A percentile compares a stretch with the other conserved stretches of the same genome.
Conservation (phyloP, 306 rosid species). For the Macrotyloma uniflorum region DNA sequence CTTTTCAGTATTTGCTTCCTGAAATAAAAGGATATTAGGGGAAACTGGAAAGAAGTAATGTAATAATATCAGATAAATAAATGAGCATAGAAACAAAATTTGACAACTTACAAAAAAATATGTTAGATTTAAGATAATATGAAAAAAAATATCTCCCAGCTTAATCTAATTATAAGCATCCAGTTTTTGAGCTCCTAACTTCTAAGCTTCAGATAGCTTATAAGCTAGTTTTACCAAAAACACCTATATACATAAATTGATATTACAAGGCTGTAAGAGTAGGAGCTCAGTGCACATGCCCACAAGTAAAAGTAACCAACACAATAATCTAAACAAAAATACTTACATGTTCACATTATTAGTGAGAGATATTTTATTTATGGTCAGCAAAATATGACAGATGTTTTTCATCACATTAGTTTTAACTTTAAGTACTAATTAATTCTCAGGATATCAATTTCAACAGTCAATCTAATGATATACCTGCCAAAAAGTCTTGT, state of each 20-base stretch:
- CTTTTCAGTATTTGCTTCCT: constrained; percentile 89
- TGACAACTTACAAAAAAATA: background rate
- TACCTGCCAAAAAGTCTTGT: constrained; percentile 96
- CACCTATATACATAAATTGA: background rate
- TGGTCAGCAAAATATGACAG: background rate
- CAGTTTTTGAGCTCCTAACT: no score
- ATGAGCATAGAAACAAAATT: constrained; percentile 1
- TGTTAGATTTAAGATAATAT: background rate
- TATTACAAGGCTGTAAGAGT: background rate
- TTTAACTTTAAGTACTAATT: background rate
- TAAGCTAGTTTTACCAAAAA: no score
- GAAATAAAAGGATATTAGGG: constrained; percentile 44
- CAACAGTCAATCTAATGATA: constrained; percentile 14
- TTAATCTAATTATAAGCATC: background rate
- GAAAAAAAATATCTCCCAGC: constrained; percentile 14
- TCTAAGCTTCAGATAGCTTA: no score
- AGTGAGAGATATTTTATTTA: background rate
- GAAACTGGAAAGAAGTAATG: background rate
- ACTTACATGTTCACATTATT: background rate
- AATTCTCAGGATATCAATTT: constrained; percentile 17
- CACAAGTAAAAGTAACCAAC: background rate
- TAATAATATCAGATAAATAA: constrained; percentile 3
- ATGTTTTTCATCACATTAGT: background rate
- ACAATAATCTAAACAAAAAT: background rate
- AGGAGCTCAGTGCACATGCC: background rate